These are phyloP conservation scores for Cytospora leucostoma DNA, from an alignment of 2,329 filamentous ascomycete genomes.

Conservation along the genomic window DNA sequence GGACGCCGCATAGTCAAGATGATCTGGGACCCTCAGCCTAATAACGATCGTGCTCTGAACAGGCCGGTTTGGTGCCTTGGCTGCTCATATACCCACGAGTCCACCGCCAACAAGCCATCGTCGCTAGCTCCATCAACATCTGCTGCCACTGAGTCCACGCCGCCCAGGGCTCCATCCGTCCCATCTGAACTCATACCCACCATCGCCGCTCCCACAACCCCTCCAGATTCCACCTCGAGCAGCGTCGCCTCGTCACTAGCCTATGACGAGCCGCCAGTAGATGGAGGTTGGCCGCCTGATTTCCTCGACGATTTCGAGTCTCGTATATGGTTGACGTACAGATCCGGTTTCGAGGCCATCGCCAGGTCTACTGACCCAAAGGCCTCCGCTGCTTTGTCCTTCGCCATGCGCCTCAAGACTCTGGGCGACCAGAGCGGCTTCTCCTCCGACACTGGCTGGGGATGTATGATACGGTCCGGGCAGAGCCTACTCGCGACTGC, in stretches of 20 bases:
- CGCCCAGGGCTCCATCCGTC: conserved; percentile 23
- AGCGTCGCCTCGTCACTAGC: conserved; percentile 55
- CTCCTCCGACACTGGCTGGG: conserved; percentile 93
- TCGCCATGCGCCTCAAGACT: conserved; percentile 80
- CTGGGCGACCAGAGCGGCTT: conserved; percentile 80
- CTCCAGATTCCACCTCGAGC: conserved; percentile 51
- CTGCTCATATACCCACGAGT: conserved; percentile 50
- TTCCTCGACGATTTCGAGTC: conserved; percentile 95
- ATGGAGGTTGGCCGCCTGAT: conserved; percentile 73
- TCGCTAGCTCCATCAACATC: conserved; percentile 22
- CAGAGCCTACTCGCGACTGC: conserved; percentile 92
- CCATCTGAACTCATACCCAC: conserved; percentile 12
- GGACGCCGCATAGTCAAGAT: conserved; percentile 84
- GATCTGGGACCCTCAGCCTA: conserved; percentile 88
- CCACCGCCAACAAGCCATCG: background rate
- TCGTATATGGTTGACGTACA: conserved; percentile 93
- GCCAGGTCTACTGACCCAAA: conserved; percentile 74
- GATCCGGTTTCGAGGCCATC: conserved; percentile 82
- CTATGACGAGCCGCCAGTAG: conserved; percentile 47
- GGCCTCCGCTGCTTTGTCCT: conserved; percentile 70
- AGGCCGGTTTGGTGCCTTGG: conserved; percentile 83
- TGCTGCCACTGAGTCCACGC: conserved; percentile 27
- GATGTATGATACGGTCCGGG: conserved; percentile 97
- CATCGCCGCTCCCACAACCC: conserved; percentile 43
- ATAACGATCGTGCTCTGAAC: conserved; percentile 69